Percentiles rank a stretch among this genome's conserved stretches.
Evolutionary conservation across 2,329 filamentous ascomycete species (phyloP).

Genomic region (Colletotrichum eleusines): DNA sequence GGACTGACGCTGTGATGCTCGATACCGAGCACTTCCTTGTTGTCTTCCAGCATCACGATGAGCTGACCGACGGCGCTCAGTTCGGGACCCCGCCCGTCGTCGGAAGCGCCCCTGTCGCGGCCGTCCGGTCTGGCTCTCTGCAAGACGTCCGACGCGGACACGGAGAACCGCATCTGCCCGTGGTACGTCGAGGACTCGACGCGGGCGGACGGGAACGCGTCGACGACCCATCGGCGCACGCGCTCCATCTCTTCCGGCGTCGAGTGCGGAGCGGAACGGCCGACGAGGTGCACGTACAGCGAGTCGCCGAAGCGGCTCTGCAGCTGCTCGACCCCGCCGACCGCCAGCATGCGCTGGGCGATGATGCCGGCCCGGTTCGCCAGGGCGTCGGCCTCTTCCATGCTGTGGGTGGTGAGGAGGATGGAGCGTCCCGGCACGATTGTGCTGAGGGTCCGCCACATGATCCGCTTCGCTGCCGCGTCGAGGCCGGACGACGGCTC

Average conservation of each 20-base stretch:
- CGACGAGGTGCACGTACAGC: slow-evolving; percentile 85
- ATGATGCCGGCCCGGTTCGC: slow-evolving; percentile 88
- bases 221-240: slow-evolving; percentile 74
- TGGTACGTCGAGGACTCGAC: slow-evolving; percentile 70
- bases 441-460: slow-evolving; percentile 87
- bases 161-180: slow-evolving; percentile 47
- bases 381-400: slow-evolving; percentile 94
- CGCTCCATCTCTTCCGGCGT: slow-evolving; percentile 73
- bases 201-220: slow-evolving; percentile 71
- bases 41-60: slow-evolving; percentile 79
- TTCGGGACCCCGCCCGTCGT: neutral
- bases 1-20: slow-evolving; percentile 90
- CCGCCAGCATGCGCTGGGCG: slow-evolving; percentile 84
- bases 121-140: neutral
- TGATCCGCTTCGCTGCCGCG: slow-evolving; percentile 88
- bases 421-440: slow-evolving; percentile 82
- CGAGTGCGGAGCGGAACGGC: slow-evolving; percentile 79
- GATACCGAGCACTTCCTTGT: slow-evolving; percentile 76
- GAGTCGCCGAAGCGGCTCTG: slow-evolving; percentile 81
- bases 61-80: slow-evolving; percentile 72
- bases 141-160: slow-evolving; percentile 41
- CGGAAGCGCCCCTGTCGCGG: neutral
- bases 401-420: slow-evolving; percentile 91
- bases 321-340: slow-evolving; percentile 80
- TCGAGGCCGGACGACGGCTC: slow-evolving; percentile 92